These are phyloP conservation scores for Rubia yunnanensis DNA, from an alignment of 257 asterid genomes.

Conservation along the genomic window DNA sequence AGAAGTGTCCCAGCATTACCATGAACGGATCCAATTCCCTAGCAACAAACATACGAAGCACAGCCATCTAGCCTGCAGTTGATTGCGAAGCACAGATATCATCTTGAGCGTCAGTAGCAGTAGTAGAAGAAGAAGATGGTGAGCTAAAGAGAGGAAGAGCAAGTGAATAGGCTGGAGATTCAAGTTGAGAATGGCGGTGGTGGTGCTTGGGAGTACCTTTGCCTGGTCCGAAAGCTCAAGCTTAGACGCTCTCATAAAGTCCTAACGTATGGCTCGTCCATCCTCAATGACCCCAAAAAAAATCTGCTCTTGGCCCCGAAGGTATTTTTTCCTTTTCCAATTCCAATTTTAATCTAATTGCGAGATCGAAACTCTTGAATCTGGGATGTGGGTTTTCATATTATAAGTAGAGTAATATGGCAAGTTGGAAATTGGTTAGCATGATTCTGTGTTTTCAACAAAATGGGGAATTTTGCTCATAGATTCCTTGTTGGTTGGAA, in stretches of 20 bases:
- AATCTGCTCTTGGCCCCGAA: slow-evolving; percentile 88
- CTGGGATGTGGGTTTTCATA: slow-evolving; percentile 11
- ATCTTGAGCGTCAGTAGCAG: not conserved
- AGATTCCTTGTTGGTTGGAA: not conserved
- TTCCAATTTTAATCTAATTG: not conserved
- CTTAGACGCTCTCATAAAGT: slow-evolving; percentile 86
- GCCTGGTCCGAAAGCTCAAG: slow-evolving; percentile 84
- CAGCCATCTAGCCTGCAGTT: not conserved
- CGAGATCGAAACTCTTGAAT: slow-evolving; percentile 21
- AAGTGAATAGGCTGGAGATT: slow-evolving; percentile 69
- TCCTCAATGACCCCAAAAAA: slow-evolving; percentile 62
- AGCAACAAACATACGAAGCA: not conserved
- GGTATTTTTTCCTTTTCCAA: slow-evolving; percentile 34
- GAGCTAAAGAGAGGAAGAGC: slow-evolving; percentile 84
- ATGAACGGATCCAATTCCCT: not conserved
- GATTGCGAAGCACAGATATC: not conserved
- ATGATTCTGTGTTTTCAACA: not conserved
- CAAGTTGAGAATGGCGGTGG: slow-evolving; percentile 98
- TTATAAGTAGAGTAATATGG: not conserved
- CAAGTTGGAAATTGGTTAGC: not conserved
- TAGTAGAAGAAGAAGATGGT: slow-evolving; percentile 42
- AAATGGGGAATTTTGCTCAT: not conserved
- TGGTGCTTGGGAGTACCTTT: slow-evolving; percentile 92
- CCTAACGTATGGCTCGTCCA: slow-evolving; percentile 53
- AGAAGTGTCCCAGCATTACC: not conserved